These are phyloP conservation scores for Chrysosporium queenslandicum DNA, from an alignment of 2,329 filamentous ascomycete genomes.

Conservation along the genomic window DNA sequence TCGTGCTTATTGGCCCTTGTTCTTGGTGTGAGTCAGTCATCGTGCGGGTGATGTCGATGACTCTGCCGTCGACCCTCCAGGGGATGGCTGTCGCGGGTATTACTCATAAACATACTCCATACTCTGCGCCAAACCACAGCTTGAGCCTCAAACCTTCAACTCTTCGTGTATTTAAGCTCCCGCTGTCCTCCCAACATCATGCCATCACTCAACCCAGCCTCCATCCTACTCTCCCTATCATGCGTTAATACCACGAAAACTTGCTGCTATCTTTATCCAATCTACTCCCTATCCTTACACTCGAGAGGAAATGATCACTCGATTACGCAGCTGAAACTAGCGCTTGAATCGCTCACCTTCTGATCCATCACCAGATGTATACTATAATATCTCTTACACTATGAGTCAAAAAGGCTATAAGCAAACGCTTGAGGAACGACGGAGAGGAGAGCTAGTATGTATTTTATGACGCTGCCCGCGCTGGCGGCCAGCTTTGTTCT, in stretches of 20 bases:
- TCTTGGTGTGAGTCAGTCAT: neutral
- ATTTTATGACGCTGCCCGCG: conserved; percentile 7
- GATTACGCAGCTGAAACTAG: conserved; percentile 13
- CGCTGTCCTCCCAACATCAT: conserved; percentile 3
- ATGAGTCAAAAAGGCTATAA: conserved; percentile 41
- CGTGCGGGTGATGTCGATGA: neutral
- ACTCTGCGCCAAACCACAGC: neutral
- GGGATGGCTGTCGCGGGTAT: neutral
- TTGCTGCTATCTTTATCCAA: neutral
- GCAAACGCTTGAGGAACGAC: conserved; percentile 64
- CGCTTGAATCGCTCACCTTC: conserved; percentile 5
- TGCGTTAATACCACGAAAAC: neutral
- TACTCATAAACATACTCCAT: neutral
- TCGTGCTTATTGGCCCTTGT: too few species aligned
- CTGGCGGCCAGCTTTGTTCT: neutral
- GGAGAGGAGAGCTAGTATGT: conserved; percentile 73
- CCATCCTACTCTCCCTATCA: neutral
- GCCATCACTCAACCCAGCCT: neutral
- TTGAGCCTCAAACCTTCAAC: conserved; percentile 2
- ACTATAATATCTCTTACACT: conserved; percentile 16
- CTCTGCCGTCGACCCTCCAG: neutral
- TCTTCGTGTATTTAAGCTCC: conserved; percentile 5
- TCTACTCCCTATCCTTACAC: conserved; percentile 1
- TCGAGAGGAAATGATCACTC: conserved; percentile 17
- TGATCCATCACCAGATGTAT: neutral